Conservation (phyloP, 345 rosid genomes). For the Dipteronia dyeriana region DNA sequence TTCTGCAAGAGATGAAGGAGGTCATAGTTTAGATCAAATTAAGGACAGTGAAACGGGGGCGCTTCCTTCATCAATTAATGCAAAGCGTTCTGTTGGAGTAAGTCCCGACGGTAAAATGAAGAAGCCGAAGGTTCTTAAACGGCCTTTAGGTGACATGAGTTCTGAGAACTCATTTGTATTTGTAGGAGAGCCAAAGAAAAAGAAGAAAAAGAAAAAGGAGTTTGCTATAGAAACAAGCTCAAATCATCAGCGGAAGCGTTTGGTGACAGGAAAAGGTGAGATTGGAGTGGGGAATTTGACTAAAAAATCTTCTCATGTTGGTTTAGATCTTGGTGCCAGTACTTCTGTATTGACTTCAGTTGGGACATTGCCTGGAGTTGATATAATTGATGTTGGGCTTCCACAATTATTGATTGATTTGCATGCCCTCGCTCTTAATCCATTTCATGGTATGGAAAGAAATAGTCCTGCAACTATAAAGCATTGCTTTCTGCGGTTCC, state of each 20-base stretch:
- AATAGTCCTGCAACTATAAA: constrained; percentile 43
- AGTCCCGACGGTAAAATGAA: constrained; percentile 43
- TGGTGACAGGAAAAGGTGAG: constrained; percentile 48
- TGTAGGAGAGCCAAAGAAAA: constrained; percentile 43
- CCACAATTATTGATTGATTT: constrained; percentile 63
- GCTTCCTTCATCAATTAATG: constrained; percentile 37
- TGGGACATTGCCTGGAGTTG: constrained; percentile 26
- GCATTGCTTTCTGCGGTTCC: constrained; percentile 70
- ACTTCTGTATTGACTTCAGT: constrained; percentile 19
- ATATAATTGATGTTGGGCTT: constrained; percentile 41
- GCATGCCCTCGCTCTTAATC: constrained; percentile 77
- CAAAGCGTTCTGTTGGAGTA: constrained; percentile 36
- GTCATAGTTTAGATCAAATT: constrained; percentile 34
- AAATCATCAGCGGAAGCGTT: constrained; percentile 48
- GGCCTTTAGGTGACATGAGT: constrained; percentile 41
- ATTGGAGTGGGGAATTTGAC: constrained; percentile 18
- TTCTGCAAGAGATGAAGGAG: constrained; percentile 35
- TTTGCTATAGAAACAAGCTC: constrained; percentile 33
- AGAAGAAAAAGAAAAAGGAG: constrained; percentile 76
- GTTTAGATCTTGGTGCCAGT: constrained; percentile 33
- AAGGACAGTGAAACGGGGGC: constrained; percentile 29
- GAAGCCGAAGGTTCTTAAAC: constrained; percentile 59
- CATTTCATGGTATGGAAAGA: constrained; percentile 59
- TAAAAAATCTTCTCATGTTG: constrained; percentile 40
- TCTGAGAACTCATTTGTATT: constrained; percentile 36